These are phyloP conservation scores for Protostelium mycophagum DNA, from an alignment of 78 protist species.

Conservation along the genomic window DNA sequence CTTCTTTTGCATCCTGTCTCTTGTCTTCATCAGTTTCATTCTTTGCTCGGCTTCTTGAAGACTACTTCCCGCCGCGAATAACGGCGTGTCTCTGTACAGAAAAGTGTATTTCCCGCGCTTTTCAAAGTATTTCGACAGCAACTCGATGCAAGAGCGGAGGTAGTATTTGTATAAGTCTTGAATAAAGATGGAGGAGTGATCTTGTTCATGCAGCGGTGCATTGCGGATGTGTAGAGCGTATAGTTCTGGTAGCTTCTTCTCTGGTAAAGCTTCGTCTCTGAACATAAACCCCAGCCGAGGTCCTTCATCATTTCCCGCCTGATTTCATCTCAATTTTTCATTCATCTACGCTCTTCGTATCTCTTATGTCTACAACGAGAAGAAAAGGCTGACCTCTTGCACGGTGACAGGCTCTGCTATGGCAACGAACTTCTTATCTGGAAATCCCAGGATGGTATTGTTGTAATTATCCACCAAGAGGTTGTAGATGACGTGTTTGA, in stretches of 20 bases:
- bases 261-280: not conserved
- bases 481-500: not conserved
- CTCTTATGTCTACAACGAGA: not conserved
- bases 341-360: too few species aligned
- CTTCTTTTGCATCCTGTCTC: not conserved
- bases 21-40: not conserved
- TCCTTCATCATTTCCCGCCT: not conserved
- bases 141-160: not conserved
- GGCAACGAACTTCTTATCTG: not conserved
- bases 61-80: not conserved
- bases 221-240: not conserved
- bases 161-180: not conserved
- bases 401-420: not conserved
- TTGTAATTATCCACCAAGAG: not conserved
- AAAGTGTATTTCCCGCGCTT: not conserved
- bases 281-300: not conserved
- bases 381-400: not conserved
- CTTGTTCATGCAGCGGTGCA: not conserved
- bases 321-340: not conserved
- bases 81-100: not conserved
- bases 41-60: not conserved
- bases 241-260: not conserved
- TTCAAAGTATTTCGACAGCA: not conserved
- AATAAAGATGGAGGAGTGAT: not conserved
- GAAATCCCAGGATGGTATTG: not conserved